Evolutionary conservation across 1,284 basidiomycete genomes (phyloP).

Genomic region (Moesziomyces globuligerus): DNA sequence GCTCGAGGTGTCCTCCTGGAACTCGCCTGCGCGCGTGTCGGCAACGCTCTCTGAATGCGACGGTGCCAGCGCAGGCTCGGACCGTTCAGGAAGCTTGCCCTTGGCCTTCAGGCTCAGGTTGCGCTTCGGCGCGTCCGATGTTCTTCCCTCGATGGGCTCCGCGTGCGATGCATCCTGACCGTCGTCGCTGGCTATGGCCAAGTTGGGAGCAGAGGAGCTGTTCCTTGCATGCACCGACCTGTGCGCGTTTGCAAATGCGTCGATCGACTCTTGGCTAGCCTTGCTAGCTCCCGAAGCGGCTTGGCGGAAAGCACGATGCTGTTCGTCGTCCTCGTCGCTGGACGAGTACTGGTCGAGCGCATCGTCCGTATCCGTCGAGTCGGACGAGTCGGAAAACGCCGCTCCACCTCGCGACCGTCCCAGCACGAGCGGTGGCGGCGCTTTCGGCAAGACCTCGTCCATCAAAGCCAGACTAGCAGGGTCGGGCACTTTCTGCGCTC

Average conservation of each 20-base stretch:
- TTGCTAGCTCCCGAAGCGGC: slow-evolving; percentile 8
- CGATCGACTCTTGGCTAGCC: not conserved
- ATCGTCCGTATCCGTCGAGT: slow-evolving; percentile 41
- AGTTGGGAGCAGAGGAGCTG: slow-evolving; percentile 27
- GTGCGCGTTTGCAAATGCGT: slow-evolving; percentile 19
- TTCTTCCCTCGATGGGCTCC: not conserved
- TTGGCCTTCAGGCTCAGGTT: slow-evolving; percentile 27
- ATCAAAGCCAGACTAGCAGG: slow-evolving; percentile 30
- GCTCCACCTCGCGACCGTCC: slow-evolving; percentile 50
- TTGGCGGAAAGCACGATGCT: slow-evolving; percentile 28
- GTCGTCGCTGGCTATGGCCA: slow-evolving; percentile 2
- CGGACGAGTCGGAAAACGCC: slow-evolving; percentile 52
- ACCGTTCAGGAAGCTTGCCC: slow-evolving; percentile 38
- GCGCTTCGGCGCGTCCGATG: slow-evolving; percentile 4
- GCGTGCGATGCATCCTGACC: not conserved
- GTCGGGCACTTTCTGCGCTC: slow-evolving; percentile 19
- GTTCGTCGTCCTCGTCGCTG: slow-evolving; percentile 40
- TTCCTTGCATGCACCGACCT: slow-evolving; percentile 27
- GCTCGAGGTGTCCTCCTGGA: slow-evolving; percentile 46
- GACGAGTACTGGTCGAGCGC: slow-evolving; percentile 36
- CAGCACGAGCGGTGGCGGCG: slow-evolving; percentile 47
- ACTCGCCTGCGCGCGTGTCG: slow-evolving; percentile 26
- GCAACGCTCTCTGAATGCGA: not conserved
- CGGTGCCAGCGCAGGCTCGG: not conserved
- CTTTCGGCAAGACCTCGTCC: slow-evolving; percentile 38